Base-by-base conservation (phyloP, 805 yeast species). In the Kuraishia molischiana region DNA sequence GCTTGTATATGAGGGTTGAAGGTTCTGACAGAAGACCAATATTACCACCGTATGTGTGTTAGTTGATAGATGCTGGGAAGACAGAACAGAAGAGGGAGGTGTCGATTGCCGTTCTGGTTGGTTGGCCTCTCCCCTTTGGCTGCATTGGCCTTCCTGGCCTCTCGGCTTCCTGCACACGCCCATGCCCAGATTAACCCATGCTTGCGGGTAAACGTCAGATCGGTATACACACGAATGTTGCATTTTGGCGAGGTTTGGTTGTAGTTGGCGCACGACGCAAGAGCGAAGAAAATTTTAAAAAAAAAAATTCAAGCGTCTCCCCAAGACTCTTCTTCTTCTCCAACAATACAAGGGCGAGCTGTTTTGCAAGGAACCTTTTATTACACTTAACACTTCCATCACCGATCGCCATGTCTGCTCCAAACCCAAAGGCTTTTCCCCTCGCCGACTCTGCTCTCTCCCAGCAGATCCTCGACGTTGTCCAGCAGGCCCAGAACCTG, bases 391-490 rank as follows among this genome's bases (percentile, higher is more conserved):
- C 19, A 32, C 20, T 11, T 15, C 24, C 22, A 30, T 18, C 19
- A 24, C 20, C 24, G 3, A 36, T 33, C 31, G 57, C 32, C 41
- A 85, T 82, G 90, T 81, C 90, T 62, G 74, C 86, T 48, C 86
- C 94, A 68, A 90, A 90, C 78, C 95, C 96, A 66, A 85, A 89
- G 66, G 99, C 99, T 49, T 92, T 92, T 72, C 99, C 99, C 62
- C 77, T 92, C 60, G 97, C 99, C 56, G 97, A 92, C 63, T 81
- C 95, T 49, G 87, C 81, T 52, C 76, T 94, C 55, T 72, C 95
- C 50, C 97, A 92, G 72, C 97, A 90, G 71, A 90, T 92, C 66
- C 77, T 92, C 61, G 97, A 92, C 58, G 89, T 92, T 62, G 92
- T 85, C 55, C 98, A 92, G 72, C 98, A 92, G 73, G 86, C 97